phyloP scores from a whole-genome alignment of 352 stramenopile species.

The Globisporangium nagaii region DNA sequence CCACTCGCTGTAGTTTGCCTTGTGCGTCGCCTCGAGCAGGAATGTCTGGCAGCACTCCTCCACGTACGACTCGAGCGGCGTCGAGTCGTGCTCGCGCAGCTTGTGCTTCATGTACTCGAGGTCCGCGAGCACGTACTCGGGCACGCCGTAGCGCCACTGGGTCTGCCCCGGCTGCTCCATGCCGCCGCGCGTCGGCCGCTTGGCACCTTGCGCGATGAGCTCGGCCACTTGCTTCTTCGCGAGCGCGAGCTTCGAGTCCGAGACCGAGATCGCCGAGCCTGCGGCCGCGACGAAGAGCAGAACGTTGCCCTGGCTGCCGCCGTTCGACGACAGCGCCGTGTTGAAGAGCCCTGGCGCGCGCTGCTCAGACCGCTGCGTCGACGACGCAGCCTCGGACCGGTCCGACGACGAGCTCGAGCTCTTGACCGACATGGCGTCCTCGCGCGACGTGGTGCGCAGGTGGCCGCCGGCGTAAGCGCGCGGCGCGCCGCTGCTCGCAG shows the following conservation, averaged over 20 bases:
- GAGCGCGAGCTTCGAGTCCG: constrained; percentile 47
- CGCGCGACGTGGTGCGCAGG: constrained; percentile 9
- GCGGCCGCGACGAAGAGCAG: constrained; percentile 66
- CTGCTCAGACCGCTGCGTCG: constrained; percentile 19
- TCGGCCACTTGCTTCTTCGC: constrained; percentile 55
- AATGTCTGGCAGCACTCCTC: constrained; percentile 77
- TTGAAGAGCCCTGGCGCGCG: constrained; percentile 23
- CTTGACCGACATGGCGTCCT: constrained; percentile 18
- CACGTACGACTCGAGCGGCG: constrained; percentile 61
- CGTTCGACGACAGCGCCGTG: constrained; percentile 17
- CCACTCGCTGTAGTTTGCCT: constrained; percentile 53
- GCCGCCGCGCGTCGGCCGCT: constrained; percentile 44
- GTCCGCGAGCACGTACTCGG: constrained; percentile 73
- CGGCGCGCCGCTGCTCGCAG: constrained; percentile 13
- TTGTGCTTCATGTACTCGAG: constrained; percentile 66
- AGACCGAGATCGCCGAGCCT: constrained; percentile 61
- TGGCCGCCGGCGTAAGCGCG: constrained; percentile 23
- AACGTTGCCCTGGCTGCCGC: constrained; percentile 49
- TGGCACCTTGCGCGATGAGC: constrained; percentile 43
- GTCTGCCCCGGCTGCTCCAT: constrained; percentile 20
- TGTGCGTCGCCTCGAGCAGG: constrained; percentile 76
- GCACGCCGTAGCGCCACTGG: constrained; percentile 57
- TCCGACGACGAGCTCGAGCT: constrained; percentile 24
- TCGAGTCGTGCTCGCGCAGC: constrained; percentile 42
- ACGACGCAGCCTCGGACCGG: background rate